These are phyloP conservation scores for Schwanniomyces sp. DNA, from an alignment of 805 yeast species.

Conservation along the genomic window DNA sequence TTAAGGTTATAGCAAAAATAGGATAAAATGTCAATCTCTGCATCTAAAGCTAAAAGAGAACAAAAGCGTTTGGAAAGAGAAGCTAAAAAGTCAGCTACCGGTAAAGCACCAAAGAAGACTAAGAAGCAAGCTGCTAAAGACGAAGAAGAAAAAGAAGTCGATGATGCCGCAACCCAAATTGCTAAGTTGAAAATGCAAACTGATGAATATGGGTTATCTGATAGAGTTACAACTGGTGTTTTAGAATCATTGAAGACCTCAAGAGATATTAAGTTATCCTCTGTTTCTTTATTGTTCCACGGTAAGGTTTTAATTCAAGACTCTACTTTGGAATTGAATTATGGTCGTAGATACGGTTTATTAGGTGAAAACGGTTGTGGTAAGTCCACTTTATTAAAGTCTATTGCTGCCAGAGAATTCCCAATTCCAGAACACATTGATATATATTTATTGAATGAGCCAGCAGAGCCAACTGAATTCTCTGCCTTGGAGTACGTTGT, in stretches of 20 bases:
- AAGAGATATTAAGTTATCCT: conserved; percentile 88
- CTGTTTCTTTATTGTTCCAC: conserved; percentile 91
- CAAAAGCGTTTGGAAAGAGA: conserved; percentile 78
- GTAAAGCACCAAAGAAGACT: conserved; percentile 69
- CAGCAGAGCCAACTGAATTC: conserved; percentile 90
- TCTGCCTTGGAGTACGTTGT: conserved; percentile 96
- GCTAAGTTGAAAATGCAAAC: conserved; percentile 88
- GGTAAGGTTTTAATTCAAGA: conserved; percentile 96
- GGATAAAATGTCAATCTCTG: conserved; percentile 56
- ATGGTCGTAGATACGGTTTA: conserved; percentile 96
- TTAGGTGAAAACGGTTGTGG: conserved; percentile 99
- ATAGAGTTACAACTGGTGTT: conserved; percentile 98
- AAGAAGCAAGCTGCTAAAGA: conserved; percentile 56
- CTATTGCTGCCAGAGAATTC: conserved; percentile 93
- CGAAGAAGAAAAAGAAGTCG: conserved; percentile 51
- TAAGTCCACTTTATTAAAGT: conserved; percentile 90
- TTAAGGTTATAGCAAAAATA: not conserved
- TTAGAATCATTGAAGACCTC: conserved; percentile 85
- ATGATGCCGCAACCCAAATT: conserved; percentile 69
- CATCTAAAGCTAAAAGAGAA: conserved; percentile 97
- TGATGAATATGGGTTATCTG: conserved; percentile 92
- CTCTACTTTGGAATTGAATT: conserved; percentile 87
- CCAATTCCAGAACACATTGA: conserved; percentile 93
- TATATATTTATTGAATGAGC: conserved; percentile 91
- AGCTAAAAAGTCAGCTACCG: conserved; percentile 55